Evolutionary conservation across 2,329 filamentous ascomycete genomes (phyloP), one percentile per base, ranked within the genome.

Genomic region (Fusarium pseudocircinatum): DNA sequence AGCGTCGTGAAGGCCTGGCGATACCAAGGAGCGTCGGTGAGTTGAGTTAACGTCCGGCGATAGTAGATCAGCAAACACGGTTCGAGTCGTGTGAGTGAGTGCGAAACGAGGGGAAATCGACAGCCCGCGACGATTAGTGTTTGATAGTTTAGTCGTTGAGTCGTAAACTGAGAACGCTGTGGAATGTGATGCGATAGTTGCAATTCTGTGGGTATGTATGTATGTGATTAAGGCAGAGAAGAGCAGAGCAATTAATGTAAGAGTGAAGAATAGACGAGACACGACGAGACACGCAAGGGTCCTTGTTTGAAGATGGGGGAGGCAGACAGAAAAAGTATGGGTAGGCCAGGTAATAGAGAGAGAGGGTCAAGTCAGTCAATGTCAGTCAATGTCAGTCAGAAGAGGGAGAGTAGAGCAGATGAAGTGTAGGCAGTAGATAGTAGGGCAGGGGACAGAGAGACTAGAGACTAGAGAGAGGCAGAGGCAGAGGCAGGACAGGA

Each of bases 41-140:
- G 61, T 68, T 57, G 63, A 67, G 39, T 52, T 13, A 70, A 68
- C 26, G 54, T 44, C 40, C 40, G 57, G 43, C 32, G 58, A 52
- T 56, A 47, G 34, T 58, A 56, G 28, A 54, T 65, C 60, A 57
- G 62, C 49, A 58, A 53, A 56, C 61, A 72, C 67, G 61, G 53
- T 53, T 57, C 53, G 54, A 34, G 40, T 58, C 32, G 40, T 58
- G 54, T 58, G 67, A 52, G 63, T 61, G 64, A 42, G 60, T 60
- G 44, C 54, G 62, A 69, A 77, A 72, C 49, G 74, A 74, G 72
- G 63, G 73, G 52, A 75, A 69, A 77, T 75, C 75, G 75, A 75
- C 75, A 77, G 75, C 75, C 75, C 62, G 75, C 75, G 72, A 77
- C 75, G 74, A 77, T 77, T 77, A 57, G 39, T 63, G 40, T 62